These are phyloP conservation scores for Isabelozyma gotoi DNA, from an alignment of 805 yeast species.

Conservation along the genomic window DNA sequence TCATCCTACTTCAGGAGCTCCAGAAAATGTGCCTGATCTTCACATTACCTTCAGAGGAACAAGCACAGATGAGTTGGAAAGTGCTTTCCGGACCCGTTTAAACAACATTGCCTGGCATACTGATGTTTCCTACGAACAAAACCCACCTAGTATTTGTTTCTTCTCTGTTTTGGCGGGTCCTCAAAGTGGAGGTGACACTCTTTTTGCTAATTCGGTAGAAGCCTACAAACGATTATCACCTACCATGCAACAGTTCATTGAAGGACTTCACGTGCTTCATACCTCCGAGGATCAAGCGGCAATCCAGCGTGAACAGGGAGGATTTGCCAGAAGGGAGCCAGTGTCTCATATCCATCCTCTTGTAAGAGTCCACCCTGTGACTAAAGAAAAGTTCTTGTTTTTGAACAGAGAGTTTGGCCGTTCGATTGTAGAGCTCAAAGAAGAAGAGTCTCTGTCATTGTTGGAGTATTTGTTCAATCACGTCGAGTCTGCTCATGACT, in stretches of 20 bases:
- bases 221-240: constrained; percentile 37
- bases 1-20: constrained; percentile 23
- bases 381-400: constrained; percentile 28
- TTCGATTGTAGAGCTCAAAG: constrained; percentile 33
- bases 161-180: constrained; percentile 37
- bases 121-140: constrained; percentile 35
- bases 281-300: constrained; percentile 32
- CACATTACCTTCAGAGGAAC: constrained; percentile 35
- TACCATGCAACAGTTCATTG: constrained; percentile 29
- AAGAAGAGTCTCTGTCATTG: constrained; percentile 31
- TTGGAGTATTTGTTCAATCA: constrained; percentile 31
- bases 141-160: constrained; percentile 34
- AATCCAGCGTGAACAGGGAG: constrained; percentile 28
- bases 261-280: constrained; percentile 34
- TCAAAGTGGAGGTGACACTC: constrained; percentile 36
- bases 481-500: constrained; percentile 32
- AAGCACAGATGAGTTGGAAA: constrained; percentile 24
- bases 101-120: constrained; percentile 37
- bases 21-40: constrained; percentile 28
- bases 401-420: constrained; percentile 35
- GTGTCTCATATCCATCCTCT: constrained; percentile 34
- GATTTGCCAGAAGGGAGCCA: constrained; percentile 31
- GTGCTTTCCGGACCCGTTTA: constrained; percentile 25
- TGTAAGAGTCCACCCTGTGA: constrained; percentile 35
- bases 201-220: constrained; percentile 37